Conservation (phyloP, 2,329 filamentous ascomycete genomes). For the Magnaporthiopsis poae region DNA sequence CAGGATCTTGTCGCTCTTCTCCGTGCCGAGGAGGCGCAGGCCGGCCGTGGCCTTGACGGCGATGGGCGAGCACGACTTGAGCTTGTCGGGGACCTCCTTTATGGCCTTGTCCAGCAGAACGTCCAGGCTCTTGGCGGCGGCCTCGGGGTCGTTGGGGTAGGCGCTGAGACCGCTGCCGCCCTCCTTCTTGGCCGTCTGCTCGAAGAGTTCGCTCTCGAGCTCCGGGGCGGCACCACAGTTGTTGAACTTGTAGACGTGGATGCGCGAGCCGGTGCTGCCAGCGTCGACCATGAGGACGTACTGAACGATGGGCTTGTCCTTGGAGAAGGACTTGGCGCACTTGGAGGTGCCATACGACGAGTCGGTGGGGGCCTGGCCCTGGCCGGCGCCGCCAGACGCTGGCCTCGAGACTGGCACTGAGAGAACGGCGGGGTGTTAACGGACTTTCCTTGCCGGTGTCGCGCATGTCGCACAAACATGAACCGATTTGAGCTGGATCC, state of each 20-base stretch:
- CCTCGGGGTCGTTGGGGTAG: constrained; percentile 76
- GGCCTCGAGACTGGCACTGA: background rate
- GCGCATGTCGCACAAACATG: background rate
- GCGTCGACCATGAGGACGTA: constrained; percentile 99
- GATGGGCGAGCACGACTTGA: constrained; percentile 84
- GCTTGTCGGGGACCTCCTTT: constrained; percentile 70
- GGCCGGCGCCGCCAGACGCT: constrained; percentile 10
- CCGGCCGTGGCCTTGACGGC: constrained; percentile 98
- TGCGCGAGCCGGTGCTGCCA: constrained; percentile 91
- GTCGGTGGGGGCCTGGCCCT: constrained; percentile 48
- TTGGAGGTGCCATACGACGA: constrained; percentile 57
- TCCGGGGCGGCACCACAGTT: constrained; percentile 95
- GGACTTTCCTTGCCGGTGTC: background rate
- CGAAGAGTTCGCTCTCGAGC: constrained; percentile 83
- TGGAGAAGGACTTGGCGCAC: constrained; percentile 75
- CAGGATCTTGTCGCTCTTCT: constrained; percentile 75
- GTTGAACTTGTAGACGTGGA: constrained; percentile 98
- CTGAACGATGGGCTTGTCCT: constrained; percentile 86
- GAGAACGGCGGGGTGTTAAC: background rate
- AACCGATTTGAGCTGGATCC: background rate
- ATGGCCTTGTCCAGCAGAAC: constrained; percentile 78
- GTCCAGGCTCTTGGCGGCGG: constrained; percentile 82
- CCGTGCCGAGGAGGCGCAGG: constrained; percentile 71
- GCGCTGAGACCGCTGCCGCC: constrained; percentile 66
- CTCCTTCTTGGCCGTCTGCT: constrained; percentile 79